A percentile compares a stretch with the other conserved stretches of the same genome.
phyloP scores from a whole-genome alignment of 495 filamentous ascomycete genomes.

The Oleoguttula mirabilis region DNA sequence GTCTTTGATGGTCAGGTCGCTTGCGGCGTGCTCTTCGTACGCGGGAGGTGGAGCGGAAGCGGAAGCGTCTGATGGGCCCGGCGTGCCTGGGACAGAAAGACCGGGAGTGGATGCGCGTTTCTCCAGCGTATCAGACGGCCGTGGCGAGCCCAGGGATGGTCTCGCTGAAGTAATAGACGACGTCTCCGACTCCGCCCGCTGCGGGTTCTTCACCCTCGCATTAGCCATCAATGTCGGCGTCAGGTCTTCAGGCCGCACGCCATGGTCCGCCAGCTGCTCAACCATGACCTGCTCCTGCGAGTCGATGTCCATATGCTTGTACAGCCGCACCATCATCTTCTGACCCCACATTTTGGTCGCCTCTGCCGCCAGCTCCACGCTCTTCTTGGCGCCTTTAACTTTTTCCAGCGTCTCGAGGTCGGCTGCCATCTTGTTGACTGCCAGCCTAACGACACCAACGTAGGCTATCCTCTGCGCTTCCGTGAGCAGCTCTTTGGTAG shows the following conservation, averaged over 20 bases:
- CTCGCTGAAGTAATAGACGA: slow-evolving; percentile 1
- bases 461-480: slow-evolving; percentile 95
- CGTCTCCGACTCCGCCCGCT: slow-evolving; percentile 22
- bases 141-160: slow-evolving; percentile 8
- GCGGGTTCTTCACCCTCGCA: slow-evolving; percentile 81
- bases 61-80: background rate
- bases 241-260: slow-evolving; percentile 71
- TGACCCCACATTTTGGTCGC: slow-evolving; percentile 90
- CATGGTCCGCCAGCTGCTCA: slow-evolving; percentile 87
- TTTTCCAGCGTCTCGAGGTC: slow-evolving; percentile 47
- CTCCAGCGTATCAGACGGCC: slow-evolving; percentile 3
- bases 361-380: slow-evolving; percentile 55
- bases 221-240: slow-evolving; percentile 84
- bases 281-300: slow-evolving; percentile 94
- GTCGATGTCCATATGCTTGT: slow-evolving; percentile 92
- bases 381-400: slow-evolving; percentile 50
- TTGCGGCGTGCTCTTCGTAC: slow-evolving; percentile 57
- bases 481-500: slow-evolving; percentile 89
- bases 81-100: slow-evolving; percentile 4
- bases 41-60: slow-evolving; percentile 45
- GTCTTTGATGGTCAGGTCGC: slow-evolving; percentile 61
- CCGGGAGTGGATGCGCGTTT: background rate
- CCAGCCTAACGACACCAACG: slow-evolving; percentile 73
- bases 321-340: slow-evolving; percentile 89
- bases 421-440: slow-evolving; percentile 62